Evolutionary conservation across 768 basidiomycete species (phyloP), one percentile per base, ranked within the genome.

Genomic region (Podaxis carcinomalis): DNA sequence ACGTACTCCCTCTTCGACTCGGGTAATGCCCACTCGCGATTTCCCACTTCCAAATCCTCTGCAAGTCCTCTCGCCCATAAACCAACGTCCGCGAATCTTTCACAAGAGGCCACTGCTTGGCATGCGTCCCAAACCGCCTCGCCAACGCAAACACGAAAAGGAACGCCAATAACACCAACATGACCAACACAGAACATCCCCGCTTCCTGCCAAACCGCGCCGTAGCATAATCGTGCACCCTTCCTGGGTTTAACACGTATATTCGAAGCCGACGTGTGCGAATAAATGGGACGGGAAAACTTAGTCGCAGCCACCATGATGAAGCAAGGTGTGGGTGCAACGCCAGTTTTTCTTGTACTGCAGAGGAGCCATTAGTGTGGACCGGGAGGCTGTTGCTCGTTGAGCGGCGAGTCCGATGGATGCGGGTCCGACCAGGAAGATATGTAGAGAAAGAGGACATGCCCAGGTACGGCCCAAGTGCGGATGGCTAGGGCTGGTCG

Each of bases 1-100:
- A 81, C 91, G 69, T 73, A 93, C 95, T 83, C 67, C 81, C 80
- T 59, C 84, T 81, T 57, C 83, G 80, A 74, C 92, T 95, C 7
- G 96, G 96, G 78, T 94, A 94, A 75, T 97, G 95, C 0, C 97
- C 97, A 64, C 92, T 92, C 35, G 85, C 78, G 59, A 98, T 83
- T 75, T 99, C 96, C 95, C 95, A 98, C 62, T 87, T 80, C 95
- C 95, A 98, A 73, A 99, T 92, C 59, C 88, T 81, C 68, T 90
- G 91, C 44, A 97, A 70, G 68, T 98, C 94, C 60, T 90, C 85
- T 51, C 87, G 80, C 59, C 79, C 78, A 68, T 83, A 93, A 37
- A 94, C 84, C 28, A 94, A 80, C 7, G 92, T 92, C 16, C 76
- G 72, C 51, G 80, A 74, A 49, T 61, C 59, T 35, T 55, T 61